These are phyloP conservation scores for Bipolaris gigantea DNA, from an alignment of 2,329 filamentous ascomycete species.

Conservation along the genomic window DNA sequence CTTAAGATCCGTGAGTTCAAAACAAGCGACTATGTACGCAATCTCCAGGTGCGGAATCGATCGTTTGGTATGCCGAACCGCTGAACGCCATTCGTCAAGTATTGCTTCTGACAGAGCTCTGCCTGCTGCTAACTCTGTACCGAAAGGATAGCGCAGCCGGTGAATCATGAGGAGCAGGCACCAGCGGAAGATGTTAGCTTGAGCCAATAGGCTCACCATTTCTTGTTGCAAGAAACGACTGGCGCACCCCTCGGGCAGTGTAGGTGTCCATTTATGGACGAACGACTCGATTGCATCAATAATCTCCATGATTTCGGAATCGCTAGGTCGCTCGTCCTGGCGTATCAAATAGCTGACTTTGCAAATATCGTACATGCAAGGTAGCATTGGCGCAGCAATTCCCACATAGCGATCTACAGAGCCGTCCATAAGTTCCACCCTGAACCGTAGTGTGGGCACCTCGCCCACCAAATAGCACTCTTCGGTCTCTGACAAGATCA, in stretches of 20 bases:
- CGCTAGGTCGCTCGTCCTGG: neutral
- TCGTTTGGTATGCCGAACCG: neutral
- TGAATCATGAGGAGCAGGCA: constrained; percentile 5
- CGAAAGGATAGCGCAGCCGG: constrained; percentile 9
- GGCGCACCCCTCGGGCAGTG: neutral
- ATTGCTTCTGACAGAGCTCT: constrained; percentile 5
- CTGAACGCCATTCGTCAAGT: neutral
- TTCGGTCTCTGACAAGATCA: constrained; percentile 2
- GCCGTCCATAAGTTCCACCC: neutral
- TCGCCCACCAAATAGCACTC: constrained; percentile 5
- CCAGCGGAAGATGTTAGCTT: constrained; percentile 8
- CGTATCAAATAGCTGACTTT: neutral
- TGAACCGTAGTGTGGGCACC: constrained; percentile 6
- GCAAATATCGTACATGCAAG: constrained; percentile 4
- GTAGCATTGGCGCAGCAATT: constrained; percentile 5
- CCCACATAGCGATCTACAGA: constrained; percentile 6
- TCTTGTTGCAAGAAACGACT: constrained; percentile 6
- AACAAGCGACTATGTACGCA: constrained; percentile 5
- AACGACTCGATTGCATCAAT: constrained; percentile 4
- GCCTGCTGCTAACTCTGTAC: constrained; percentile 1
- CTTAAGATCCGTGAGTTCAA: neutral
- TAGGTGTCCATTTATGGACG: constrained; percentile 2
- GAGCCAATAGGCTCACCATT: constrained; percentile 3
- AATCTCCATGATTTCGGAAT: neutral
- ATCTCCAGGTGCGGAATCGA: neutral